Evolutionary conservation across 2,329 filamentous ascomycete genomes (phyloP).

Genomic region (Trichoderma afroharzianum): DNA sequence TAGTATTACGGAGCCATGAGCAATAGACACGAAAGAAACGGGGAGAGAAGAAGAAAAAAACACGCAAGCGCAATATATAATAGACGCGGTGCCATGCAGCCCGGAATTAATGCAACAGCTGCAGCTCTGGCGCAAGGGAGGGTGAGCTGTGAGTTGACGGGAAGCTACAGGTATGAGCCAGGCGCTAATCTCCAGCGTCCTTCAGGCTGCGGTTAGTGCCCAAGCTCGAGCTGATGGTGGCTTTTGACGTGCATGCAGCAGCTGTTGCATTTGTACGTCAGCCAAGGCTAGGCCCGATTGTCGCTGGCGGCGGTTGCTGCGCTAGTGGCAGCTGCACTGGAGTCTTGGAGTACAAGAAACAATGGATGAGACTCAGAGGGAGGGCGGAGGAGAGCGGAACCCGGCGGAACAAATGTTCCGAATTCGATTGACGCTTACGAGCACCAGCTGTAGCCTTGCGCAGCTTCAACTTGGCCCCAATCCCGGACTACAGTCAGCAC

Average conservation of each 20-base stretch:
- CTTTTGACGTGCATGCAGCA: not conserved
- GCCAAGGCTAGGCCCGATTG: constrained; percentile 1
- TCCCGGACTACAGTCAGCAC: constrained; percentile 10
- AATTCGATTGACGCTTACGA: constrained; percentile 27
- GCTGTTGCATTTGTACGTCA: not conserved
- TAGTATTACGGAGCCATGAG: not conserved
- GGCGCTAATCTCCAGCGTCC: not conserved
- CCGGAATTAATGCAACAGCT: not conserved
- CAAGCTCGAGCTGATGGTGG: not conserved
- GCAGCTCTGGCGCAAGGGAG: not conserved
- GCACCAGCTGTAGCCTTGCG: constrained; percentile 35
- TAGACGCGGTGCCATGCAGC: not conserved
- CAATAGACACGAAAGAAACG: not conserved
- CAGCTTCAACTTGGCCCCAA: constrained; percentile 32
- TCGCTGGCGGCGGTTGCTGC: not conserved
- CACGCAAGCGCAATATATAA: not conserved
- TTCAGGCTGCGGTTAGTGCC: not conserved
- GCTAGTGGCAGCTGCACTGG: not conserved
- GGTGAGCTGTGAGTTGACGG: not conserved
- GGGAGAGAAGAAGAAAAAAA: not conserved
- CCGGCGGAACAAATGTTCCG: constrained; percentile 12
- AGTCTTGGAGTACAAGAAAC: not conserved
- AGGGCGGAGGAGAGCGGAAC: not conserved
- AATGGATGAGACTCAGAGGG: not conserved
- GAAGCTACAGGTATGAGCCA: not conserved